Conservation (phyloP, 176 grass and related monocot species). For the Bromus sterilis region DNA sequence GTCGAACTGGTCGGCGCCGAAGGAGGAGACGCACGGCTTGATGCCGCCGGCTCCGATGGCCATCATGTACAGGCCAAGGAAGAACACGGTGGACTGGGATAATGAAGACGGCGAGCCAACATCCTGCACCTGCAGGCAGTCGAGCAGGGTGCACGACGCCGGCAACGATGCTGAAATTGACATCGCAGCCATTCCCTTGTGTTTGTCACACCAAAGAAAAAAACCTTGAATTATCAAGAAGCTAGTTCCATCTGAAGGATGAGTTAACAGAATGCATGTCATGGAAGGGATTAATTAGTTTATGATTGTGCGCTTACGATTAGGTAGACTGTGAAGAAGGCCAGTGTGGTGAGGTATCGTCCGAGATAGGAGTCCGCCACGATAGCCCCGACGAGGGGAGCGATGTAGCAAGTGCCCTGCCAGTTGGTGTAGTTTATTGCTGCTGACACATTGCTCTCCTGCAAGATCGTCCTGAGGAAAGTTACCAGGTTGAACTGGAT, state of each 20-base stretch:
- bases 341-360: constrained; percentile 51
- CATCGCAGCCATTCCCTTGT: constrained; percentile 68
- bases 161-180: constrained; percentile 62
- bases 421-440: constrained; percentile 60
- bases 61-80: constrained; percentile 66
- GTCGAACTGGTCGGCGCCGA: constrained; percentile 82
- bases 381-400: constrained; percentile 59
- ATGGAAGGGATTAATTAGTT: no score
- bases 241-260: background rate
- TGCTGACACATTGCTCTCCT: constrained; percentile 49
- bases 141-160: background rate
- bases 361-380: constrained; percentile 74
- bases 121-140: constrained; percentile 26
- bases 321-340: constrained; percentile 51
- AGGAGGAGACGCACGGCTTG: constrained; percentile 67
- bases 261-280: background rate
- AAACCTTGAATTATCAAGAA: background rate
- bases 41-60: constrained; percentile 65
- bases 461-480: constrained; percentile 53
- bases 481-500: constrained; percentile 69
- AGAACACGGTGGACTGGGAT: constrained; percentile 39
- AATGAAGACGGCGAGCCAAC: background rate
- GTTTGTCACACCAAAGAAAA: no score
- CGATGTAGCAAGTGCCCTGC: constrained; percentile 63
- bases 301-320: no score